phyloP scores from a whole-genome alignment of 176 grass and related monocot genomes.

The Saccharum spontaneum region DNA sequence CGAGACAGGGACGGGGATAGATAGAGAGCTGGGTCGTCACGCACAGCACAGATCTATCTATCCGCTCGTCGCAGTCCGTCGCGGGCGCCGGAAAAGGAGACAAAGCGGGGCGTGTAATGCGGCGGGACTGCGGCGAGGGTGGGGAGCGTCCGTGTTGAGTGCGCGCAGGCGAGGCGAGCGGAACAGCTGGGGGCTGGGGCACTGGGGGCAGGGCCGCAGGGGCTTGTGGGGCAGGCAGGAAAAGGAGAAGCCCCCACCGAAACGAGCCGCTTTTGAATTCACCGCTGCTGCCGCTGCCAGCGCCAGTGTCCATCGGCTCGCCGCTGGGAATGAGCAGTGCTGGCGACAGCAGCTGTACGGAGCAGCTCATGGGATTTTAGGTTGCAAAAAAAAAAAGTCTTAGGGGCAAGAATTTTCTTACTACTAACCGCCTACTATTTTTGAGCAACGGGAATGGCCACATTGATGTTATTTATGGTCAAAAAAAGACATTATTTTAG shows the following conservation, averaged over 20 bases:
- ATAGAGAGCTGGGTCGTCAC: background rate
- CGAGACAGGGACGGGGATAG: background rate
- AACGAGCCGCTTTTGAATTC: slow-evolving; percentile 30
- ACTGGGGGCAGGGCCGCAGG: background rate
- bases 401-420: too few species aligned
- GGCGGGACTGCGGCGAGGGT: background rate
- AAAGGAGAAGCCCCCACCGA: slow-evolving; percentile 28
- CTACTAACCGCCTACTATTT: too few species aligned
- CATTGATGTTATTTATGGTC: too few species aligned
- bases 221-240: background rate
- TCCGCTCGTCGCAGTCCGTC: slow-evolving; percentile 15
- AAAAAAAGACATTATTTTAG: too few species aligned
- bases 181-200: background rate
- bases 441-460: too few species aligned
- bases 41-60: slow-evolving; percentile 33
- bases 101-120: background rate
- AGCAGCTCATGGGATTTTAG: background rate
- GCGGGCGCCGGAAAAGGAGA: slow-evolving; percentile 10
- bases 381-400: too few species aligned
- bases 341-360: background rate
- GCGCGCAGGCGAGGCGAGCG: background rate
- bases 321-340: slow-evolving; percentile 7
- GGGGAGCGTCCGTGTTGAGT: background rate
- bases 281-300: background rate
- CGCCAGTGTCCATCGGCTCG: background rate